Evolutionary conservation across 2,329 filamentous ascomycete genomes (phyloP).

Genomic region (Xylaria polymorpha): DNA sequence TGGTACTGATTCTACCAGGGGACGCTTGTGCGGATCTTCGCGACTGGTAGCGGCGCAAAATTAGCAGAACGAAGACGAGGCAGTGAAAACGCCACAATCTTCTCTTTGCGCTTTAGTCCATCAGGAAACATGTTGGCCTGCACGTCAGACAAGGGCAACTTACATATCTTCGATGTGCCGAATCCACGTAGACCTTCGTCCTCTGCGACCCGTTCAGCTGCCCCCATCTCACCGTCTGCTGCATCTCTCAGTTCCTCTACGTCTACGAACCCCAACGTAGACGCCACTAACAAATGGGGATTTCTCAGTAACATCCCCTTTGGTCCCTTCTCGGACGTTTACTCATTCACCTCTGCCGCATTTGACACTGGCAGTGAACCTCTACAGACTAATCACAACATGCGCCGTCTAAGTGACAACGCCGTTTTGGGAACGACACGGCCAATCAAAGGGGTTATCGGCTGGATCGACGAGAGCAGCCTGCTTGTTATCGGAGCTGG

Average conservation of each 20-base stretch:
- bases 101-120: slow-evolving; percentile 88
- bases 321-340: slow-evolving; percentile 90
- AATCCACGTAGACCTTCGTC: slow-evolving; percentile 56
- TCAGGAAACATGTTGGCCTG: slow-evolving; percentile 83
- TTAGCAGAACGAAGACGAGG: slow-evolving; percentile 88
- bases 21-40: slow-evolving; percentile 88
- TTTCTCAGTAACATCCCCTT: slow-evolving; percentile 85
- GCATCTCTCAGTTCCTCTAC: slow-evolving; percentile 36
- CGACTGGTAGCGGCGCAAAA: slow-evolving; percentile 81
- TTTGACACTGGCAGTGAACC: slow-evolving; percentile 87
- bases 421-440: slow-evolving; percentile 63
- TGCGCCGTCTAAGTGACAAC: slow-evolving; percentile 41
- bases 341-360: slow-evolving; percentile 82
- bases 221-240: slow-evolving; percentile 36
- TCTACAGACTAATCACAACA: slow-evolving; percentile 55
- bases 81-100: slow-evolving; percentile 87
- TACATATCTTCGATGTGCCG: slow-evolving; percentile 92
- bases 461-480: slow-evolving; percentile 81
- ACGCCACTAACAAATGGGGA: slow-evolving; percentile 81
- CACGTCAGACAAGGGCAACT: slow-evolving; percentile 94
- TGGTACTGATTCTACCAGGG: slow-evolving; percentile 62
- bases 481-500: slow-evolving; percentile 84
- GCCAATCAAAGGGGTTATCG: slow-evolving; percentile 84
- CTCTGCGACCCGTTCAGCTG: slow-evolving; percentile 35
- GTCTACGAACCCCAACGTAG: slow-evolving; percentile 53